Percentiles rank a stretch among this genome's conserved stretches.
These are phyloP conservation scores for Leishmania mexicana DNA, from an alignment of 208 protist species.

Conservation along the genomic window DNA sequence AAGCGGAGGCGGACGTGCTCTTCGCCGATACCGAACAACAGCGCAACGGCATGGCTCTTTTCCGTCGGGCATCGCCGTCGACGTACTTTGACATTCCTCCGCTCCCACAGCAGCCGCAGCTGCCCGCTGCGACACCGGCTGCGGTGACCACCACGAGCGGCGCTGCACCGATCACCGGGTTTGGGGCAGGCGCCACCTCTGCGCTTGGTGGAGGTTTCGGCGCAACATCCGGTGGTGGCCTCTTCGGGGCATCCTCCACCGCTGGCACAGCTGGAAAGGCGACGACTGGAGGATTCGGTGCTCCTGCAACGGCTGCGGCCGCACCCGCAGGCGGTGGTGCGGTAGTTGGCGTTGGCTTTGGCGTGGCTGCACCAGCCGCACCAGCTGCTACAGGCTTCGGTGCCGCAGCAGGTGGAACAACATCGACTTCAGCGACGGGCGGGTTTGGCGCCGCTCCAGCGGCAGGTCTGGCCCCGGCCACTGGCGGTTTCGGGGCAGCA, in stretches of 20 bases:
- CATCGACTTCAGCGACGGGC: conserved; percentile 16
- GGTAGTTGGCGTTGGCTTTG: conserved; percentile 14
- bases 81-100: conserved; percentile 38
- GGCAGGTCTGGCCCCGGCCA: conserved; percentile 17
- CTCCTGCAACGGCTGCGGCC: conserved; percentile 17
- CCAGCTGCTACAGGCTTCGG: conserved; percentile 25
- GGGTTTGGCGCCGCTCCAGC: neutral
- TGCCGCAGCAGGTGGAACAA: conserved; percentile 1
- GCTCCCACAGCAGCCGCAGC: conserved; percentile 20
- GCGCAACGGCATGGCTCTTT: conserved; percentile 29
- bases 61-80: conserved; percentile 24
- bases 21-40: conserved; percentile 45
- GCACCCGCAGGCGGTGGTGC: conserved; percentile 4
- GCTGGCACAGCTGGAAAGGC: conserved; percentile 37
- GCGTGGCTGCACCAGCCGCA: conserved; percentile 1
- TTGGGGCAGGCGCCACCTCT: conserved; percentile 5
- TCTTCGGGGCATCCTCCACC: conserved; percentile 22
- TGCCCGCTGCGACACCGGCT: neutral
- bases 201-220: conserved; percentile 15
- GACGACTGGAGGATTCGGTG: conserved; percentile 23
- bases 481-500: conserved; percentile 17
- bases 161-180: conserved; percentile 2
- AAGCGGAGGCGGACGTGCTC: conserved; percentile 68
- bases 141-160: neutral
- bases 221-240: conserved; percentile 4